Base-by-base conservation (phyloP, 106 monocot genomes). In the Phalaenopsis equestris region DNA sequence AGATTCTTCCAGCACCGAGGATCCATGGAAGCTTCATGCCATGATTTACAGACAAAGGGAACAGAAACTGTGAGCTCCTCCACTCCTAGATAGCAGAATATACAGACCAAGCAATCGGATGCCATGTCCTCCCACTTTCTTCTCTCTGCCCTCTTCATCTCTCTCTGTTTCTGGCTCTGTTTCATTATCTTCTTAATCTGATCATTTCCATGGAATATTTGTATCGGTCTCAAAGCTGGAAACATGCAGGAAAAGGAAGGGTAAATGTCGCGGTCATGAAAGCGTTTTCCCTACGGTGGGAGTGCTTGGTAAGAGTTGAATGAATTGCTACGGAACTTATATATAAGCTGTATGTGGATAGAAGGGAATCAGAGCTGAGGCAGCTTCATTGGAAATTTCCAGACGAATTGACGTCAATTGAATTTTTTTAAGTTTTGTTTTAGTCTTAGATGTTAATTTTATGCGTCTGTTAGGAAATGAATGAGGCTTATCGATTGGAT, bases 1-100 rank as follows among this genome's bases (percentile, higher is more conserved):
- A 80, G 80, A 43, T 43, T 11, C 48, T 41, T 67, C 80, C 80
- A 80, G 80, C 80, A 80, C 4, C 41, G 80, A 0, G 38, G 80
- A 67, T 80, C 68, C 47, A 70, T 23, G 8, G 24, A 47, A 1
- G 80, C 80, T 10, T 68, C 46, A 45, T 37, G 48, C 80, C 80
- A 80, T 16, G 80, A 67, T 67, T 37, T 43, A 45, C 80, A 80
- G 48, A 80, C 80, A 47, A 80, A 68, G 14, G 80, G 80, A 11
- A 80, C 15, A 23, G 41, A 11, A 1, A 80, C 16, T 41, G 37
- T 37, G 19, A 80, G 68, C 11, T 80, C 70, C 1, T 80, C 80
- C 19, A 80, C 3, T 9, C 80, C 48, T 4, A 72, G 70, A 42
- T 45, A 8, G 11, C 24, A 36, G 80, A 80, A 68, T 23, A 80